These are phyloP conservation scores for Scheffersomyces stipitis DNA, from an alignment of 805 yeast species.

Conservation along the genomic window DNA sequence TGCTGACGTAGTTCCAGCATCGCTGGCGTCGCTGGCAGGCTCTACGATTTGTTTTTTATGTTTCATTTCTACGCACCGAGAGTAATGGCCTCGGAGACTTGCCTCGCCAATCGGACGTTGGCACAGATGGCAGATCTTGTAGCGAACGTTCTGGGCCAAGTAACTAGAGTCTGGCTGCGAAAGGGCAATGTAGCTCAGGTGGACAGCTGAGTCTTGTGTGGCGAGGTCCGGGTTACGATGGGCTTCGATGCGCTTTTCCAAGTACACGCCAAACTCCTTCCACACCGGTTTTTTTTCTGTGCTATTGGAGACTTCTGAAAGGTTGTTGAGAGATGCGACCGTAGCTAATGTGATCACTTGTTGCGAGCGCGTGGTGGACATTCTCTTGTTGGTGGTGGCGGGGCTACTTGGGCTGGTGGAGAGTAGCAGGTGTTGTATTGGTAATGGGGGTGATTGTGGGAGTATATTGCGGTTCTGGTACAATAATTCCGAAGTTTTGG, in stretches of 20 bases:
- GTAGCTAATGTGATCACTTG: conserved; percentile 27
- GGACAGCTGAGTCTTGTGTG: conserved; percentile 9
- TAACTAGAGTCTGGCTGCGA: conserved; percentile 25
- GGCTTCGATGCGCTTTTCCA: conserved; percentile 37
- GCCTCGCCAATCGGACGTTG: conserved; percentile 41
- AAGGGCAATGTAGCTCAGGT: conserved; percentile 21
- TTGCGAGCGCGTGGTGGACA: conserved; percentile 22
- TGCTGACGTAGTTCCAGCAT: conserved; percentile 8
- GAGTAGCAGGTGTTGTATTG: too few species aligned
- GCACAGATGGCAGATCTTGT: conserved; percentile 40
- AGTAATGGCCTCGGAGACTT: conserved; percentile 30
- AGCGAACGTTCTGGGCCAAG: conserved; percentile 34
- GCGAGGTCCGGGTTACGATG: conserved; percentile 20
- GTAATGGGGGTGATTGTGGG: too few species aligned
- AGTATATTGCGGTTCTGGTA: too few species aligned
- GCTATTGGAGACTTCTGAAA: conserved; percentile 8
- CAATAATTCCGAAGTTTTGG: too few species aligned
- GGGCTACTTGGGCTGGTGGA: too few species aligned
- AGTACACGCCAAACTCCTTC: conserved; percentile 45
- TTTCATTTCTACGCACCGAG: conserved; percentile 37
- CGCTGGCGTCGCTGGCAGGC: conserved; percentile 12
- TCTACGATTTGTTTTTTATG: conserved; percentile 26
- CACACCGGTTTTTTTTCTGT: conserved; percentile 30
- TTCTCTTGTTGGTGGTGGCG: conserved; percentile 5
- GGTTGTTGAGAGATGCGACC: conserved; percentile 22